Percentiles rank a stretch among this genome's conserved stretches.
phyloP scores from a whole-genome alignment of 1,284 basidiomycete genomes.

The Sporisorium reilianum region DNA sequence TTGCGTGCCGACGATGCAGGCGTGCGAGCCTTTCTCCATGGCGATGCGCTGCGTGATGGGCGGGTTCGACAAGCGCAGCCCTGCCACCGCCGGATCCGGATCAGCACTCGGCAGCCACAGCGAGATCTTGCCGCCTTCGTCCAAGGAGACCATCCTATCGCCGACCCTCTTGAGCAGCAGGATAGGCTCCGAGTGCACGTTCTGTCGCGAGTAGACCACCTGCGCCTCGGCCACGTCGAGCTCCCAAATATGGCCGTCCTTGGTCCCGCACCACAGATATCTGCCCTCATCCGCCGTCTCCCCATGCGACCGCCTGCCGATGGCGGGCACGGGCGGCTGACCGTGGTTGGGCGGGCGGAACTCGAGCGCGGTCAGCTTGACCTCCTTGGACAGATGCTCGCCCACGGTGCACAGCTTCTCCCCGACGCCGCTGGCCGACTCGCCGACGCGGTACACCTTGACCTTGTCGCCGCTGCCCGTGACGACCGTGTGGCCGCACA shows the following conservation, averaged over 20 bases:
- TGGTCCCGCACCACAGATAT: conserved; percentile 65
- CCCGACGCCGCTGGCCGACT: conserved; percentile 32
- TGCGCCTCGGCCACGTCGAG: conserved; percentile 55
- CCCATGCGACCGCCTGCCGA: conserved; percentile 31
- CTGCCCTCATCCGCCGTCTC: conserved; percentile 54
- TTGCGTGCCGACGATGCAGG: conserved; percentile 58
- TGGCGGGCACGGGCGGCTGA: conserved; percentile 18
- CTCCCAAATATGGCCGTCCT: conserved; percentile 61
- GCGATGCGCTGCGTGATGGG: conserved; percentile 65
- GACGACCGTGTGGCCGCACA: conserved; percentile 50
- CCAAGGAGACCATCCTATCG: conserved; percentile 58
- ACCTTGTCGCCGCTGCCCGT: conserved; percentile 57
- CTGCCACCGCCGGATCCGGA: conserved; percentile 28
- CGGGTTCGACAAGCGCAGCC: conserved; percentile 46
- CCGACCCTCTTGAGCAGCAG: conserved; percentile 56
- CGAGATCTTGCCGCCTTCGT: conserved; percentile 67
- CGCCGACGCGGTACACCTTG: conserved; percentile 57
- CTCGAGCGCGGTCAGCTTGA: conserved; percentile 53
- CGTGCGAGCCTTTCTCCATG: conserved; percentile 56
- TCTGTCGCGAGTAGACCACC: conserved; percentile 44
- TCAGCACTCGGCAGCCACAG: conserved; percentile 55
- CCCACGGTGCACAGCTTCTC: conserved; percentile 57
- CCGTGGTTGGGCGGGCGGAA: conserved; percentile 50
- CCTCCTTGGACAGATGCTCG: conserved; percentile 49
- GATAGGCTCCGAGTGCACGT: conserved; percentile 58